Conservation (phyloP, 1,284 basidiomycete genomes). For the Gastroboletus turbinatus region DNA sequence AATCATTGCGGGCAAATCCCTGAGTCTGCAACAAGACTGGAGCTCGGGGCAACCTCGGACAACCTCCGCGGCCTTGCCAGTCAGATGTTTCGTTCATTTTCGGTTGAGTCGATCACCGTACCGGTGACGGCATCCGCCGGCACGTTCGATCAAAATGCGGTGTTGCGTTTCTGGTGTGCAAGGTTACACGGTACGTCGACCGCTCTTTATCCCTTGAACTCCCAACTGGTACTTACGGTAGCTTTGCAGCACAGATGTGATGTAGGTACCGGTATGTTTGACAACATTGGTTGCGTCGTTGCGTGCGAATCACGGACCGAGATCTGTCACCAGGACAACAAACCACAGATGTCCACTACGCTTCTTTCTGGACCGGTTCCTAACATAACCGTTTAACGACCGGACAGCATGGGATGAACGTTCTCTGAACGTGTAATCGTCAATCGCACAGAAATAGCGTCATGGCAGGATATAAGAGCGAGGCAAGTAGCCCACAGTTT, state of each 20-base stretch:
- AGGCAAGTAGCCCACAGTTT: not conserved
- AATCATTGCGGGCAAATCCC: not conserved
- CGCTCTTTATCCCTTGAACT: not conserved
- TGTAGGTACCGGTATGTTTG: no score
- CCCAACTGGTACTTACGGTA: not conserved
- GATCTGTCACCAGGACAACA: not conserved
- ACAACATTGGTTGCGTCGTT: not conserved
- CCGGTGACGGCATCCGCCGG: constrained; percentile 13
- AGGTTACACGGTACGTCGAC: not conserved
- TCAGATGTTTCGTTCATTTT: not conserved
- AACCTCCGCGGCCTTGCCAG: not conserved
- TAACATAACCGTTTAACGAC: not conserved
- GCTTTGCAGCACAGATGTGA: no score
- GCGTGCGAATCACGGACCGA: not conserved
- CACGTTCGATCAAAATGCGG: not conserved
- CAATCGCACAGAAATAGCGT: not conserved
- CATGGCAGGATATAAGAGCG: constrained; percentile 13
- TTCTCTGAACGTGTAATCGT: not conserved
- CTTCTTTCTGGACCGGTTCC: not conserved
- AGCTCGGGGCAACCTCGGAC: not conserved
- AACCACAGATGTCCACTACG: not conserved
- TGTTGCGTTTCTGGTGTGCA: constrained; percentile 11
- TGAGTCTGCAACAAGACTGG: not conserved
- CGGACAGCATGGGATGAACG: constrained; percentile 2
- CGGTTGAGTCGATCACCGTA: constrained; percentile 9